Evolutionary conservation across 768 basidiomycete genomes (phyloP).

Genomic region (Albatrellus ellisii): DNA sequence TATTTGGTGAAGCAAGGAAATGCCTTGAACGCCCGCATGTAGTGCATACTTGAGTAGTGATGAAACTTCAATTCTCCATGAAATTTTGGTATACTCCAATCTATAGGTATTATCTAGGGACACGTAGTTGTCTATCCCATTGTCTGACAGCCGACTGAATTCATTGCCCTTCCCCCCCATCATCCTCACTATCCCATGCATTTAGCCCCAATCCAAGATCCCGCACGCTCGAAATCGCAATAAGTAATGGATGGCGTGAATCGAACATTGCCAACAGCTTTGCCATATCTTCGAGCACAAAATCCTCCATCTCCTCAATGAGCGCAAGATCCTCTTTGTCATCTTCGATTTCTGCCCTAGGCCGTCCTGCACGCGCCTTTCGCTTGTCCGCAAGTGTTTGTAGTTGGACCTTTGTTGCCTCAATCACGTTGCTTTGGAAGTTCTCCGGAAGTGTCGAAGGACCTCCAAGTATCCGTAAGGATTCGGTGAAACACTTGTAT

Average conservation of each 20-base stretch:
- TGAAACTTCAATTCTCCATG: too few species aligned
- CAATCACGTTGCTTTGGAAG: conserved; percentile 40
- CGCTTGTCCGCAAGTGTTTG: conserved; percentile 56
- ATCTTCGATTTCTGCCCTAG: conserved; percentile 24
- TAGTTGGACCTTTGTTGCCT: conserved; percentile 62
- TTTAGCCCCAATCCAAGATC: conserved; percentile 41
- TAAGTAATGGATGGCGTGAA: conserved; percentile 44
- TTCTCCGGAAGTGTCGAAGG: conserved; percentile 38
- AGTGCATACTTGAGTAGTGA: too few species aligned
- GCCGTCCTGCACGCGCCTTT: conserved; percentile 34
- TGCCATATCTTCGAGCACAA: conserved; percentile 68
- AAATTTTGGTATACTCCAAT: too few species aligned
- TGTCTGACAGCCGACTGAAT: too few species aligned
- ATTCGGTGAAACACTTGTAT: conserved; percentile 57
- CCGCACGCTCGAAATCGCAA: conserved; percentile 59
- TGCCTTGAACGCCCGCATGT: too few species aligned
- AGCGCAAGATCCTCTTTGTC: conserved; percentile 60
- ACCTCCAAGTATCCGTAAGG: conserved; percentile 45
- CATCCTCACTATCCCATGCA: conserved; percentile 19
- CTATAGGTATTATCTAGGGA: too few species aligned
- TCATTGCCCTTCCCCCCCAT: conserved; percentile 3
- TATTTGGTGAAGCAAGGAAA: too few species aligned
- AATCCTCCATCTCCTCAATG: conserved; percentile 75
- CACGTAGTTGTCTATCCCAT: too few species aligned
- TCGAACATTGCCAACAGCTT: conserved; percentile 48